phyloP scores from a whole-genome alignment of 1,139 yeast species.

The Taiozyma sp. region DNA sequence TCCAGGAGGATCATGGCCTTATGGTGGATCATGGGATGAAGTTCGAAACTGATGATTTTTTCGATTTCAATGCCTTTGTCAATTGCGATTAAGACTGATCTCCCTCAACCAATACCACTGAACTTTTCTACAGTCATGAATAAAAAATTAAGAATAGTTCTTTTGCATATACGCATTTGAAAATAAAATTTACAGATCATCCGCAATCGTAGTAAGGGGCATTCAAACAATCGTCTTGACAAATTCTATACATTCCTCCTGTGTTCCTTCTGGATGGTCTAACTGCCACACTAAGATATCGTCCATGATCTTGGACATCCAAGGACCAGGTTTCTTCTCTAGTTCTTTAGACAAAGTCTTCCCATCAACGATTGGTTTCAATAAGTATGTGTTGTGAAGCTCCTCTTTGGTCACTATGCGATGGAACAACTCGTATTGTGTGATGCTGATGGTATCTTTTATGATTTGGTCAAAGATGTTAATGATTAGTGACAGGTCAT shows the following conservation, averaged over 20 bases:
- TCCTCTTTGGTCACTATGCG: conserved; percentile 24
- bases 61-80: conserved; percentile 21
- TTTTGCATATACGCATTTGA: conserved; percentile 1
- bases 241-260: conserved; percentile 48
- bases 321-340: conserved; percentile 71
- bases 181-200: background rate
- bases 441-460: conserved; percentile 4
- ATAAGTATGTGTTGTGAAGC: conserved; percentile 36
- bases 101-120: background rate
- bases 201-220: background rate
- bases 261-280: conserved; percentile 52
- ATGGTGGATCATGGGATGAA: background rate
- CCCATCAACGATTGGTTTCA: conserved; percentile 65
- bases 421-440: conserved; percentile 34
- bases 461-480: conserved; percentile 23
- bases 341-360: conserved; percentile 49
- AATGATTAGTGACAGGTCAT: conserved; percentile 38
- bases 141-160: background rate
- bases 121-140: background rate
- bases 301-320: conserved; percentile 60
- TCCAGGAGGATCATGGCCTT: background rate
- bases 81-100: conserved; percentile 6
- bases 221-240: conserved; percentile 19
- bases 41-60: conserved; percentile 12
- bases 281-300: conserved; percentile 67